Conservation (phyloP, 139 green algal genomes). For the Penium margaritaceum region DNA sequence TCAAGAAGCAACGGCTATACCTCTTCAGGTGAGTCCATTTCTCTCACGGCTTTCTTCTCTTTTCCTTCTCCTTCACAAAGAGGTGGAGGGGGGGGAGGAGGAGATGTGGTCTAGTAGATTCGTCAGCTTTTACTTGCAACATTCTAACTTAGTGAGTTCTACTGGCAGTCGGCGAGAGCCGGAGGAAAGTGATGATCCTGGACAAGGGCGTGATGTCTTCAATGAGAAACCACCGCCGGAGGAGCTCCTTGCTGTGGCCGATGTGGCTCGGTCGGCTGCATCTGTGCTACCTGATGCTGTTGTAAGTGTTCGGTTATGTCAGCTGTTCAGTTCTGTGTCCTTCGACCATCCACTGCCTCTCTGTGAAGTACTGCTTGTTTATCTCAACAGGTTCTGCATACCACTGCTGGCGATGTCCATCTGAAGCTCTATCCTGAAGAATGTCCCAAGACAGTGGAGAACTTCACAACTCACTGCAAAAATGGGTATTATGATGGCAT, state of each 20-base stretch:
- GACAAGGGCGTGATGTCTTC: constrained; percentile 80
- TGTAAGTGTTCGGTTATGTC: constrained; percentile 15
- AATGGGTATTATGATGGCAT: constrained; percentile 93
- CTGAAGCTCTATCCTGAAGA: constrained; percentile 87
- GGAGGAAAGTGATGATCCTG: constrained; percentile 67
- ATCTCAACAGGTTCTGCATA: constrained; percentile 67
- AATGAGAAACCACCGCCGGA: constrained; percentile 77
- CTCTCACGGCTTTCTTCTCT: too few species aligned
- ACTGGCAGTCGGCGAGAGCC: constrained; percentile 30
- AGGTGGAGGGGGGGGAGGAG: too few species aligned
- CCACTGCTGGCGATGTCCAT: constrained; percentile 67
- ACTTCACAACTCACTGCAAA: constrained; percentile 84
- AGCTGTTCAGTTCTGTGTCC: neutral
- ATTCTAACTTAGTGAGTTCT: too few species aligned
- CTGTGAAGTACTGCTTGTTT: neutral
- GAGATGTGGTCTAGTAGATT: too few species aligned
- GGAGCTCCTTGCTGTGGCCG: constrained; percentile 44
- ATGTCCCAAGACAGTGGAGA: constrained; percentile 90
- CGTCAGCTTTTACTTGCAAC: too few species aligned
- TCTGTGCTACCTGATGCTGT: constrained; percentile 13
- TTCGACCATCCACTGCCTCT: neutral
- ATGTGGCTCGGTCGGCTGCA: constrained; percentile 13
- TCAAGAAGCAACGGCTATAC: constrained; percentile 81
- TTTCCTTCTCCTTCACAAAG: too few species aligned
- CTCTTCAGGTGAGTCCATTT: constrained; percentile 76